These are phyloP conservation scores for Oryza australiensis DNA, from an alignment of 176 grass and related monocot species.

Conservation along the genomic window DNA sequence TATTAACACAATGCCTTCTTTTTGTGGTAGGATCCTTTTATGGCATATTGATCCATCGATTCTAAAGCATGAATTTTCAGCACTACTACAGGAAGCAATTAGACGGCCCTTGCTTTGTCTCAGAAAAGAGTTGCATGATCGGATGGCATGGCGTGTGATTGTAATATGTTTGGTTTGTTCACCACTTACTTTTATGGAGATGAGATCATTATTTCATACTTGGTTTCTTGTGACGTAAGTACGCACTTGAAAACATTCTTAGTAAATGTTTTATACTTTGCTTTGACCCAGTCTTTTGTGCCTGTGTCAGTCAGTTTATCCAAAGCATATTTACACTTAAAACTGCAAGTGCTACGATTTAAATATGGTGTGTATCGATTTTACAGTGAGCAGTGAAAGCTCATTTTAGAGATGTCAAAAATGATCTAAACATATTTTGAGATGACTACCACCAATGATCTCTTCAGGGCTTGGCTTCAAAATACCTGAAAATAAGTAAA, in stretches of 20 bases:
- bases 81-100: slow-evolving; percentile 55
- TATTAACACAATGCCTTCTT: neutral
- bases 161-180: slow-evolving; percentile 72
- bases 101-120: slow-evolving; percentile 78
- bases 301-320: slow-evolving; percentile 7
- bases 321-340: slow-evolving; percentile 20
- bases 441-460: neutral
- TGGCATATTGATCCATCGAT: slow-evolving; percentile 80
- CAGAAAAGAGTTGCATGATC: slow-evolving; percentile 64
- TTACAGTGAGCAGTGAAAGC: neutral
- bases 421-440: neutral
- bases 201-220: slow-evolving; percentile 56
- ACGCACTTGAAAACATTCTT: slow-evolving; percentile 15
- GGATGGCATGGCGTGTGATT: slow-evolving; percentile 53
- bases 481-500: neutral
- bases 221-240: slow-evolving; percentile 88
- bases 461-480: neutral
- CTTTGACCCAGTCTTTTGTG: slow-evolving; percentile 8
- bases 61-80: slow-evolving; percentile 70
- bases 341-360: neutral
- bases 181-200: slow-evolving; percentile 64
- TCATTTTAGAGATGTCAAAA: slow-evolving; percentile 20
- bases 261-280: slow-evolving; percentile 4
- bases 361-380: neutral
- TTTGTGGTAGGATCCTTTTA: slow-evolving; percentile 51